Percentiles rank a stretch among this genome's conserved stretches.
phyloP scores from a whole-genome alignment of 2,329 filamentous ascomycete species.

The Cladosporium phlei region DNA sequence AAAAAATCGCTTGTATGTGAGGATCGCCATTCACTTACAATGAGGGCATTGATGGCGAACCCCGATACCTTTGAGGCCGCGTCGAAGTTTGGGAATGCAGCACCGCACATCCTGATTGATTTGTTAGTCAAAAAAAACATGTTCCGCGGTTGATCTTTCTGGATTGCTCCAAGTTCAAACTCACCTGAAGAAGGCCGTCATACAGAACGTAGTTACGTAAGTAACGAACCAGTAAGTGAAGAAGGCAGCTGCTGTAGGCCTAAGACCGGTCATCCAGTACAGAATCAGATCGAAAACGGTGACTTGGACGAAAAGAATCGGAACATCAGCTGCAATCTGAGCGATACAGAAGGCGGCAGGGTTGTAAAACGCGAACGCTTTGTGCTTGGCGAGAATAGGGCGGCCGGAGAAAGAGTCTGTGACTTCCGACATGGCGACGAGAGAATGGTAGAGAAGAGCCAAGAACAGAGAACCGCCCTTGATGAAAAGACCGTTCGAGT shows the following conservation, averaged over 20 bases:
- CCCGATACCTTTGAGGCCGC: conserved; percentile 31
- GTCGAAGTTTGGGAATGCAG: conserved; percentile 29
- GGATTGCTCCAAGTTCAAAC: too few relatives aligned
- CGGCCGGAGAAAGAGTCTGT: conserved; percentile 47
- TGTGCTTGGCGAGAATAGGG: conserved; percentile 44
- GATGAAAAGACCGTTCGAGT: conserved; percentile 57
- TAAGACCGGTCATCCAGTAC: conserved; percentile 62
- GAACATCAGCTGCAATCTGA: conserved; percentile 47
- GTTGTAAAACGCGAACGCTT: conserved; percentile 37
- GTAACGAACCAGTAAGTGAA: conserved; percentile 58
- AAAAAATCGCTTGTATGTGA: conserved; percentile 17
- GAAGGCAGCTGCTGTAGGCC: conserved; percentile 49
- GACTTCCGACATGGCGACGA: conserved; percentile 64
- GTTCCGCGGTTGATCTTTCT: too few relatives aligned
- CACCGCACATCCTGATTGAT: conserved; percentile 40
- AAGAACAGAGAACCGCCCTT: conserved; percentile 63
- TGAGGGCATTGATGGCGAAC: conserved; percentile 22
- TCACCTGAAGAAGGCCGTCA: conserved; percentile 43
- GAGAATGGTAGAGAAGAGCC: conserved; percentile 56
- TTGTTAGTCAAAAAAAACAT: too few relatives aligned
- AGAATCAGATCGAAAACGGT: conserved; percentile 54
- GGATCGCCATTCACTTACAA: not conserved
- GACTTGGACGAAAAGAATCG: conserved; percentile 56
- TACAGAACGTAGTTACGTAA: conserved; percentile 43
- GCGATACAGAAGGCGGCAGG: conserved; percentile 49